Evolutionary conservation across 1,284 basidiomycete species (phyloP).

Genomic region (Mixia osmundae): DNA sequence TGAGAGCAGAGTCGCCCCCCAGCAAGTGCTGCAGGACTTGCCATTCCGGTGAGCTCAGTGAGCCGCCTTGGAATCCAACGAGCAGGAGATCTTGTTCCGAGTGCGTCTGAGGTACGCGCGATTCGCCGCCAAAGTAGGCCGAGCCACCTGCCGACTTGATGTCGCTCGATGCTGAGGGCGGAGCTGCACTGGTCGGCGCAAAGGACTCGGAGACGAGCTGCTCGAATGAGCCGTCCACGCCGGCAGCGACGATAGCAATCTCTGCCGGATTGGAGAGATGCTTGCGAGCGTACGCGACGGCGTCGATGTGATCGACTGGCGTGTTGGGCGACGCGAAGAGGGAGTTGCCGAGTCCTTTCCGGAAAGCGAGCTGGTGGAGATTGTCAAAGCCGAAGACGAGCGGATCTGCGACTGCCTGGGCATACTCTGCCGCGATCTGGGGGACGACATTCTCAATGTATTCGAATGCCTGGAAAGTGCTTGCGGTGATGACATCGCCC

Average conservation of each 20-base stretch:
- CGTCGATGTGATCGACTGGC: slow-evolving; percentile 37
- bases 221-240: slow-evolving; percentile 48
- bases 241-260: slow-evolving; percentile 62
- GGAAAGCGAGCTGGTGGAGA: slow-evolving; percentile 73
- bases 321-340: slow-evolving; percentile 52
- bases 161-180: slow-evolving; percentile 24
- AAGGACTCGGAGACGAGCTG: slow-evolving; percentile 49
- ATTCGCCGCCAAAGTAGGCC: slow-evolving; percentile 67
- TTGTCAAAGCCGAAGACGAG: slow-evolving; percentile 46
- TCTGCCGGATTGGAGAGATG: slow-evolving; percentile 46
- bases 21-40: slow-evolving; percentile 54
- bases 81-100: slow-evolving; percentile 20
- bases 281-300: slow-evolving; percentile 41
- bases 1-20: slow-evolving; percentile 42
- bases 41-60: slow-evolving; percentile 38
- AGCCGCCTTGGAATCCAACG: slow-evolving; percentile 24
- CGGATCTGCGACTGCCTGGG: slow-evolving; percentile 37
- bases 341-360: slow-evolving; percentile 63
- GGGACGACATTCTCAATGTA: slow-evolving; percentile 65
- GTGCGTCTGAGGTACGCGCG: slow-evolving; percentile 38
- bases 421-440: slow-evolving; percentile 42
- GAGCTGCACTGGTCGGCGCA: slow-evolving; percentile 23
- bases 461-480: slow-evolving; percentile 65
- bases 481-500: slow-evolving; percentile 53
- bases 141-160: slow-evolving; percentile 23